A percentile compares a stretch with the other conserved stretches of the same genome.
Evolutionary conservation across 2,329 filamentous ascomycete species (phyloP).

Genomic region (Pezizomycotina sp.): DNA sequence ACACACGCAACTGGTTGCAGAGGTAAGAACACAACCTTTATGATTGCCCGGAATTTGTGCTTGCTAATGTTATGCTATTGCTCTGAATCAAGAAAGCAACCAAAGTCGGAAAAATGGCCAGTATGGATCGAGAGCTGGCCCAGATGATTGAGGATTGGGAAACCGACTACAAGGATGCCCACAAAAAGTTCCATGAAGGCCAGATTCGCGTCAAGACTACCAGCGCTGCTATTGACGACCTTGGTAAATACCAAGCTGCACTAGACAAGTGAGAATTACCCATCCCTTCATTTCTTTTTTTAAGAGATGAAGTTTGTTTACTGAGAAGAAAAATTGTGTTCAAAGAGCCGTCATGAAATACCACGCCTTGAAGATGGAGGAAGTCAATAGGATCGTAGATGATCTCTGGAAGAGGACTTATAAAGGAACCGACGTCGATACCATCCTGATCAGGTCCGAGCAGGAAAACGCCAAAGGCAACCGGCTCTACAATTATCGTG

Average conservation of each 20-base stretch:
- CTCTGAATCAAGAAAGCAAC: slow-evolving; percentile 19
- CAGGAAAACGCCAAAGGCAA: slow-evolving; percentile 59
- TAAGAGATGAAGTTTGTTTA: not conserved
- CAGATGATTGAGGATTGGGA: slow-evolving; percentile 65
- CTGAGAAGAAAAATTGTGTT: slow-evolving; percentile 1
- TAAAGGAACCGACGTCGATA: slow-evolving; percentile 92
- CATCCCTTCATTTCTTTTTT: not conserved
- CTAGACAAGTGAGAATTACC: slow-evolving; percentile 49
- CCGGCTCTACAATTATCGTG: slow-evolving; percentile 86
- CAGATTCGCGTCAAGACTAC: slow-evolving; percentile 43
- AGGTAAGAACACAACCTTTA: slow-evolving; percentile 41
- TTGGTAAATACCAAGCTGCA: slow-evolving; percentile 64
- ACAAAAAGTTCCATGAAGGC: slow-evolving; percentile 57
- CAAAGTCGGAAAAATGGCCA: slow-evolving; percentile 61
- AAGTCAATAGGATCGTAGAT: slow-evolving; percentile 85
- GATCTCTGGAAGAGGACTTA: slow-evolving; percentile 97
- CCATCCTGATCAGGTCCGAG: slow-evolving; percentile 86
- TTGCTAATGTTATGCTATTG: not conserved
- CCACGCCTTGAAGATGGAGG: slow-evolving; percentile 91
- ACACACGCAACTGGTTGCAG: slow-evolving; percentile 52
- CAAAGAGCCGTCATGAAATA: slow-evolving; percentile 77
- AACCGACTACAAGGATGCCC: slow-evolving; percentile 70
- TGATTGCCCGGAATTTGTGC: not conserved
- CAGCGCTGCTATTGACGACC: slow-evolving; percentile 79
- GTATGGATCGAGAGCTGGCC: slow-evolving; percentile 65